Conservation (phyloP, 768 basidiomycete species). For the Russula ochroleuca region DNA sequence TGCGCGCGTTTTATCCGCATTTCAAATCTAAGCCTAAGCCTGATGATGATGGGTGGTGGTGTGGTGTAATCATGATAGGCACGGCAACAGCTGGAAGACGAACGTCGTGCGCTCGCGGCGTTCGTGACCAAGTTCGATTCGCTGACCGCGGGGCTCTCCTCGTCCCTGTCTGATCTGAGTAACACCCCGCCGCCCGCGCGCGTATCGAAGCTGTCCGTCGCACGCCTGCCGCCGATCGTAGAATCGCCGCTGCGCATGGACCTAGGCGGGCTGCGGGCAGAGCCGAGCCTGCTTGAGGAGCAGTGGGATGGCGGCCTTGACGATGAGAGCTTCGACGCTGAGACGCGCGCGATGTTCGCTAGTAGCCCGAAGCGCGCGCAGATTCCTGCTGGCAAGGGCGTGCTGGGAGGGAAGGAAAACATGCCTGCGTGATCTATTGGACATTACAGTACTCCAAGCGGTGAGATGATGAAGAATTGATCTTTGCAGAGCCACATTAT, state of each 20-base stretch:
- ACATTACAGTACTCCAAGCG: neutral
- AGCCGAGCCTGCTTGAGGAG: slow-evolving; percentile 38
- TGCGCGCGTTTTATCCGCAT: slow-evolving; percentile 20
- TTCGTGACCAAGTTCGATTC: slow-evolving; percentile 84
- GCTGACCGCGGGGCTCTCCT: slow-evolving; percentile 44
- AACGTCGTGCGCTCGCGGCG: slow-evolving; percentile 69
- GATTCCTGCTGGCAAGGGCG: slow-evolving; percentile 33
- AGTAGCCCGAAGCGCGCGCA: slow-evolving; percentile 31
- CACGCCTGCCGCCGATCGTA: slow-evolving; percentile 33
- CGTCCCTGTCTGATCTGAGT: slow-evolving; percentile 9
- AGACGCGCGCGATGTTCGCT: slow-evolving; percentile 25
- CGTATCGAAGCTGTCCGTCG: slow-evolving; percentile 29
- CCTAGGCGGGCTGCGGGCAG: slow-evolving; percentile 29
- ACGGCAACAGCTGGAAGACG: slow-evolving; percentile 65
- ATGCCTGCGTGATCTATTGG: slow-evolving; percentile 26
- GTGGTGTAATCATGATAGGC: slow-evolving; percentile 35
- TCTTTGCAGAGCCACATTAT: slow-evolving; percentile 2
- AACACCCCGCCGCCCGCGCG: slow-evolving; percentile 30
- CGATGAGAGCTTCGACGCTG: slow-evolving; percentile 35
- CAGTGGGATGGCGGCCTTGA: slow-evolving; percentile 32
- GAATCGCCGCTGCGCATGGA: slow-evolving; percentile 53
- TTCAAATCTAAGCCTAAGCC: neutral
- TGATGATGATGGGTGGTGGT: neutral
- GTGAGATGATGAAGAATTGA: neutral
- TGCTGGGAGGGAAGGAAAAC: slow-evolving; percentile 52